Conservation (phyloP, 139 green algal species). For the Zygnema circumcarinatum region DNA sequence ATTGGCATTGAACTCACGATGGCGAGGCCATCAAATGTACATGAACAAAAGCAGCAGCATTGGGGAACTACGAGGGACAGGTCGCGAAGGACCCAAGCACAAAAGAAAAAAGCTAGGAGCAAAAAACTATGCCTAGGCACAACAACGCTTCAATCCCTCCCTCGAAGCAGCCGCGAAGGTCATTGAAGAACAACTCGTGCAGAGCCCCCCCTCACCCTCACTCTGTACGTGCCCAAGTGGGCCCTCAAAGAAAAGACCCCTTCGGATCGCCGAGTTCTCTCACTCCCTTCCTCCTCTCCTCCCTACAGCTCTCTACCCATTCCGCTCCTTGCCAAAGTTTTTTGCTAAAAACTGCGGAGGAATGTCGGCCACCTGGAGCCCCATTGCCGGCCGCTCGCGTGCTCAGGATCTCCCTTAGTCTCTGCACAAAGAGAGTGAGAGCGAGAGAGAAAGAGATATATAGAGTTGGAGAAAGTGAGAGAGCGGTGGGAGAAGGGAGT, state of each 20-base stretch:
- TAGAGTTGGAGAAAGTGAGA: not conserved
- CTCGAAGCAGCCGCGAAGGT: too few species aligned
- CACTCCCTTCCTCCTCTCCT: not conserved
- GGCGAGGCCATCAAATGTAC: too few species aligned
- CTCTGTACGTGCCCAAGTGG: too few species aligned
- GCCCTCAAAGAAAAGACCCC: not conserved
- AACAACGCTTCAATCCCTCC: too few species aligned
- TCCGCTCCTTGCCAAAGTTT: not conserved
- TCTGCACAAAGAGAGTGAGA: slow-evolving; percentile 7
- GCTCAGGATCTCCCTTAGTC: slow-evolving; percentile 39
- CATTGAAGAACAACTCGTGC: too few species aligned
- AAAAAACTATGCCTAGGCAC: too few species aligned
- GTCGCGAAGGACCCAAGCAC: too few species aligned
- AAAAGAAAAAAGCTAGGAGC: too few species aligned
- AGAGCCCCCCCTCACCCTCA: not conserved
- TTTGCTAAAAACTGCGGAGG: slow-evolving; percentile 6
- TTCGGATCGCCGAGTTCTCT: not conserved
- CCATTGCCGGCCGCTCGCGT: slow-evolving; percentile 28
- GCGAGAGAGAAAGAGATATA: too few species aligned
- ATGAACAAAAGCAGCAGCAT: too few species aligned
- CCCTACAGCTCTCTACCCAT: not conserved
- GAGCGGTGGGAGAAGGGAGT: not conserved
- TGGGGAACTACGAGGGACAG: too few species aligned
- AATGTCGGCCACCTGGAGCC: slow-evolving; percentile 46
- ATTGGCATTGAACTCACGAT: too few species aligned